Base-by-base conservation (phyloP, 129 eudicot genomes). In the Gnaphalium uliginosum region DNA sequence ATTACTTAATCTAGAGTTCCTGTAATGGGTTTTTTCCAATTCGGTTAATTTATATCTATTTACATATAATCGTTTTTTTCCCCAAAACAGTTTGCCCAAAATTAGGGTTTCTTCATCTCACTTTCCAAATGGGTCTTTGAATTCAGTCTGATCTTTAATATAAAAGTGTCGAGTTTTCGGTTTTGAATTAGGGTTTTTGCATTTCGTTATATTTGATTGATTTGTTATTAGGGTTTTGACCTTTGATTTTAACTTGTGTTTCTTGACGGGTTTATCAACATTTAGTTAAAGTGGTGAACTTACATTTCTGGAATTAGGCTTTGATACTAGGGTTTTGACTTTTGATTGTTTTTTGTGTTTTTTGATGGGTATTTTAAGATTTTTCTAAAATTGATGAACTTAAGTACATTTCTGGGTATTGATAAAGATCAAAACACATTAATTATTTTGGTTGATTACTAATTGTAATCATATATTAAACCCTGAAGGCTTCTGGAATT, bases 401-500 rank as follows among this genome's bases (percentile, higher is more conserved):
- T 33, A 50, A 7, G 17, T n/a, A 30, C 53, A 13, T 5, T 6
- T 69, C 53, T 68, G 37, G 30, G 0, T 58, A 14, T 21, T 17
- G 63, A 76, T 39, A 68, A 76, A 17, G 68, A 35, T 56, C 41
- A 53, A 33, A 77, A 59, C 64, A 53, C 9, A 35, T 54, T 17
- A 43, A 27, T 19, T 13, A 33, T 53, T 56, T 1, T 8, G 50
- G 75, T 74, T 48, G 76, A 68, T 70, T 10, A 75, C 75, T 76
- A 71, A 76, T 19, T 29, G 65, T 46, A 25, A 63, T 11, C 32
- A 48, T 66, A 75, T 17, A 32, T 48, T 68, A 30, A 46, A 63
- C 71, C 71, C 68, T 73, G 26, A 69, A 94, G 98, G 93, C 89
- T 56, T 73, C 96, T 64, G 98, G 98, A 14, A 89, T 94, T 68